These are phyloP conservation scores for Chaetomium globosum DNA, from an alignment of 2,329 filamentous ascomycete species.

Conservation along the genomic window DNA sequence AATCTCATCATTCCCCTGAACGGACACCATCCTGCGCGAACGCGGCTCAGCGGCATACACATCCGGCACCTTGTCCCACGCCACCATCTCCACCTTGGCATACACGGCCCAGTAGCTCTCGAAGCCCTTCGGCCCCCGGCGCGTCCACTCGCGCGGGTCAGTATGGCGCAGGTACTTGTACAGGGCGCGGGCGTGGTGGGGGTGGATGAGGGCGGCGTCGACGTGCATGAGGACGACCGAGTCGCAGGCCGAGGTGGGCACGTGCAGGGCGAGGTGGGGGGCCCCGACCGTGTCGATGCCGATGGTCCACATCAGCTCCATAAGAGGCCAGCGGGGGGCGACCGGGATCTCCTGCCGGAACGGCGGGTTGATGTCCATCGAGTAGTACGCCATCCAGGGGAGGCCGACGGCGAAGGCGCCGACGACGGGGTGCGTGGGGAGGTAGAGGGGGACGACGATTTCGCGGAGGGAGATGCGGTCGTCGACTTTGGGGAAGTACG, in stretches of 20 bases:
- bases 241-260: background rate
- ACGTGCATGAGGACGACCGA: background rate
- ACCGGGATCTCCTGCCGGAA: slow-evolving; percentile 1
- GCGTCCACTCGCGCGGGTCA: slow-evolving; percentile 8
- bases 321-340: background rate
- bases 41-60: background rate
- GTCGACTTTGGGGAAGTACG: too few species aligned
- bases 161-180: slow-evolving; percentile 17
- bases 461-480: background rate
- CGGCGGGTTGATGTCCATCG: slow-evolving; percentile 22
- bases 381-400: slow-evolving; percentile 1
- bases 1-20: background rate
- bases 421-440: background rate
- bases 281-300: too few species aligned
- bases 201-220: background rate
- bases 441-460: background rate
- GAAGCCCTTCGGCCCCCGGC: slow-evolving; percentile 9
- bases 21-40: background rate
- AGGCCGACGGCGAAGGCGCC: slow-evolving; percentile 23
- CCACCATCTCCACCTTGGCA: background rate
- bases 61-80: too few species aligned
- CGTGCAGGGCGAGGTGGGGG: background rate
- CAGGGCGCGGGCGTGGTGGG: slow-evolving; percentile 1
- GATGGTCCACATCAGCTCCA: slow-evolving; percentile 3
- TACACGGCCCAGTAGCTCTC: slow-evolving; percentile 17